Percentiles rank a stretch among this genome's conserved stretches.
Evolutionary conservation across 23 red algal genomes (phyloP).

Genomic region (Gracilaria gracilis): DNA sequence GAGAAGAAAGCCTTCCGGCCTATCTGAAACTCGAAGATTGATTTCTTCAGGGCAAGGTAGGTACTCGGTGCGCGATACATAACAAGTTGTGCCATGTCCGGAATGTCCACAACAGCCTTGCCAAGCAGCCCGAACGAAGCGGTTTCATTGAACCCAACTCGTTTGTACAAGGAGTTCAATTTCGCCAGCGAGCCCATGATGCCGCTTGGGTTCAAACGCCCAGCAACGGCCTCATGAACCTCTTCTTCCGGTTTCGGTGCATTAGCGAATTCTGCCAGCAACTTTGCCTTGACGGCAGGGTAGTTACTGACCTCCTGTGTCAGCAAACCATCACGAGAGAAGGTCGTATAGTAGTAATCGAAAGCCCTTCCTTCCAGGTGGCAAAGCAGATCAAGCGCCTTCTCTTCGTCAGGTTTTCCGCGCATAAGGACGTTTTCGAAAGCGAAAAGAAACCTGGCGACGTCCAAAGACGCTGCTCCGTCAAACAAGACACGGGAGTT

Average conservation of each 20-base stretch:
- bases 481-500: no score
- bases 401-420: background rate
- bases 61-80: constrained; percentile 1
- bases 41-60: background rate
- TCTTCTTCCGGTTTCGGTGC: background rate
- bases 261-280: background rate
- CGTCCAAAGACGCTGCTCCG: background rate
- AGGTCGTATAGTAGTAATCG: constrained; percentile 32
- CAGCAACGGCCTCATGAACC: background rate
- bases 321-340: background rate
- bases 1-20: background rate
- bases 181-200: background rate
- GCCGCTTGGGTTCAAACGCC: background rate
- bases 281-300: background rate
- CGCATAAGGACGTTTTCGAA: constrained; percentile 27
- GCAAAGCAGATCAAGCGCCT: background rate
- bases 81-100: background rate
- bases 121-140: background rate
- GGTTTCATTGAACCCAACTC: background rate
- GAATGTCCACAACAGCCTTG: background rate
- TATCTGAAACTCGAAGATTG: background rate
- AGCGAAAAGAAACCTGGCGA: constrained; percentile 12
- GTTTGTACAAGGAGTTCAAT: background rate
- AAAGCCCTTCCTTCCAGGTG: background rate
- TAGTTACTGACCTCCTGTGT: background rate